A percentile compares a stretch with the other conserved stretches of the same genome.
These are phyloP conservation scores for Candida xyloterini DNA, from an alignment of 805 yeast species.

Conservation along the genomic window DNA sequence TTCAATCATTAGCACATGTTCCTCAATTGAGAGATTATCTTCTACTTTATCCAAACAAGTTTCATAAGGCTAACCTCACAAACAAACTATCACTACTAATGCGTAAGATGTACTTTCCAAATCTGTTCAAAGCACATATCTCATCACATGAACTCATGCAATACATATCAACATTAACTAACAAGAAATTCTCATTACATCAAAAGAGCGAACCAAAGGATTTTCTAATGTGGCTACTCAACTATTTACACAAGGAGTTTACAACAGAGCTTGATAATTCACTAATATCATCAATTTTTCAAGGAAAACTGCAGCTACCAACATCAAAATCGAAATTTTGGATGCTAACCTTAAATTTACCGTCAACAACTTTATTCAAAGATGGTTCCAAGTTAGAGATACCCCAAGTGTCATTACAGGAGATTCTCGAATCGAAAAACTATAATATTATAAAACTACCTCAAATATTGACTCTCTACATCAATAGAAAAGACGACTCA, in stretches of 20 bases:
- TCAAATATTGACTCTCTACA: constrained; percentile 49
- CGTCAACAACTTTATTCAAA: constrained; percentile 53
- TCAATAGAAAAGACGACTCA: constrained; percentile 48
- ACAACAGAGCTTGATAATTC: constrained; percentile 19
- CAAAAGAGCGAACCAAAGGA: constrained; percentile 50
- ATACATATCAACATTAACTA: constrained; percentile 41
- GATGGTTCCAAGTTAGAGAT: constrained; percentile 43
- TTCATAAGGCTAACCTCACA: constrained; percentile 37
- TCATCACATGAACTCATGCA: constrained; percentile 67
- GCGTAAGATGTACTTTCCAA: constrained; percentile 63
- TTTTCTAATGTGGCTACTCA: constrained; percentile 60
- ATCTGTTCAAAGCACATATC: constrained; percentile 56
- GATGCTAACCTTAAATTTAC: constrained; percentile 57
- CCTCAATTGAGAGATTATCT: constrained; percentile 45
- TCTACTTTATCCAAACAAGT: constrained; percentile 28
- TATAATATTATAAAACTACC: constrained; percentile 48
- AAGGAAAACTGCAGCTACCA: constrained; percentile 44
- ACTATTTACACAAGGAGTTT: constrained; percentile 37
- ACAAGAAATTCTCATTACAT: constrained; percentile 39
- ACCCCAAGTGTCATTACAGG: constrained; percentile 48
- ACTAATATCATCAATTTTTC: constrained; percentile 40
- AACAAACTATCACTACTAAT: constrained; percentile 44
- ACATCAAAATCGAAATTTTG: constrained; percentile 41
- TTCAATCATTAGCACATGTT: constrained; percentile 57
- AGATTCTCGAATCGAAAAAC: constrained; percentile 42